phyloP scores from a whole-genome alignment of 2,329 filamentous ascomycete genomes.

The Tetracladium maxilliforme region DNA sequence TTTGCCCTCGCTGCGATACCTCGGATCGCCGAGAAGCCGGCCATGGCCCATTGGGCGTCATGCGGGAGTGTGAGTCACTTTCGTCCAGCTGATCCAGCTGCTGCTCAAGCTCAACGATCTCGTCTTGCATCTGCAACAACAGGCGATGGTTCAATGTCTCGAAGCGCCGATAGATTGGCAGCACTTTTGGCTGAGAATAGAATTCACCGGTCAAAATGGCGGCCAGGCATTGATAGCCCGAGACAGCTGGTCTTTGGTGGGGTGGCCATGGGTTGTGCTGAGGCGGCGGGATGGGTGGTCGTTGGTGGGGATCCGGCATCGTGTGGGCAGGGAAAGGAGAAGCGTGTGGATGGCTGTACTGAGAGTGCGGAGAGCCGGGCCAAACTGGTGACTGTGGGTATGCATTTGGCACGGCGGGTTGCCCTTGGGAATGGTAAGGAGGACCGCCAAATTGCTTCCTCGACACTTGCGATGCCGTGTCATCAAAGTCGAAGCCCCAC shows the following conservation, averaged over 20 bases:
- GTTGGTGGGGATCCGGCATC: slow-evolving; percentile 11
- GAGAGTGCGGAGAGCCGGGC: too few species aligned
- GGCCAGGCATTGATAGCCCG: slow-evolving; percentile 50
- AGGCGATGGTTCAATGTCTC: slow-evolving; percentile 70
- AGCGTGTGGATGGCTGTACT: too few species aligned
- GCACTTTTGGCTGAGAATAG: too few species aligned
- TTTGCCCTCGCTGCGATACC: too few species aligned
- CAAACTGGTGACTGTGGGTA: too few species aligned
- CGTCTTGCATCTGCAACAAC: slow-evolving; percentile 72
- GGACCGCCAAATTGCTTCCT: too few species aligned
- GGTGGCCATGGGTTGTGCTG: not conserved
- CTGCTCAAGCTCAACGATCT: slow-evolving; percentile 68
- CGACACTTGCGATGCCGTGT: not conserved
- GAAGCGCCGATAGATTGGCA: slow-evolving; percentile 71
- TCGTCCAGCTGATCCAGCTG: slow-evolving; percentile 57
- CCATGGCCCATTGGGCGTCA: not conserved
- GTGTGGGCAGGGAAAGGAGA: too few species aligned
- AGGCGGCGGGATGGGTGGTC: slow-evolving; percentile 8
- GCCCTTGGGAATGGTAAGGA: too few species aligned
- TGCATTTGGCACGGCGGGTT: too few species aligned
- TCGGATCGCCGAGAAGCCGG: too few species aligned
- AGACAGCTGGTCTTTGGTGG: slow-evolving; percentile 26
- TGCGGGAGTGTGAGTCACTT: slow-evolving; percentile 28
- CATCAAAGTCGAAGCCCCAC: too few species aligned
- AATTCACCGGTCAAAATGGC: slow-evolving; percentile 32